These are phyloP conservation scores for Simplicillium aogashimaense DNA, from an alignment of 2,329 filamentous ascomycete genomes.

Conservation along the genomic window DNA sequence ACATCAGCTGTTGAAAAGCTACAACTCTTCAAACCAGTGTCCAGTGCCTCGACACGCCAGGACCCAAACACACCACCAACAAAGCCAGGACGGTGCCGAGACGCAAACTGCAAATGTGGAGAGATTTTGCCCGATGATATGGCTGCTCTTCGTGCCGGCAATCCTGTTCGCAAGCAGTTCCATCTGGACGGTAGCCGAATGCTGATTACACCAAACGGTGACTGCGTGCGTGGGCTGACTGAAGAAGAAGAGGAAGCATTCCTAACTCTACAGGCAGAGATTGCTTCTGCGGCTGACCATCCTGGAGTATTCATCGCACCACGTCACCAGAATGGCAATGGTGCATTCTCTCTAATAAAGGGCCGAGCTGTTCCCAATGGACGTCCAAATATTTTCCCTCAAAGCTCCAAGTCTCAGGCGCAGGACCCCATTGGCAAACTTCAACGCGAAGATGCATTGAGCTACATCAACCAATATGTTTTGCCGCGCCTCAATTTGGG, in stretches of 20 bases:
- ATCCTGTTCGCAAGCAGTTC: constrained; percentile 48
- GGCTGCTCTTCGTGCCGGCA: constrained; percentile 41
- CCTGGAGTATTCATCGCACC: constrained; percentile 47
- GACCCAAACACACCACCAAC: constrained; percentile 7
- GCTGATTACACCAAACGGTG: constrained; percentile 66
- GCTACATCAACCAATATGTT: constrained; percentile 61
- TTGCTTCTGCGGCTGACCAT: constrained; percentile 38
- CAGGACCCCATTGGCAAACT: constrained; percentile 55
- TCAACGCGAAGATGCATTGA: constrained; percentile 55
- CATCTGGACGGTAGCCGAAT: constrained; percentile 53
- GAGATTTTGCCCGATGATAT: constrained; percentile 41
- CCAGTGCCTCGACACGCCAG: constrained; percentile 4
- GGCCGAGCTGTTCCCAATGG: constrained; percentile 57
- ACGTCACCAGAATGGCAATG: constrained; percentile 41
- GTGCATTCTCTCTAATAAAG: constrained; percentile 53
- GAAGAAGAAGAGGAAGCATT: constrained; percentile 61
- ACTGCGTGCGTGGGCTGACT: constrained; percentile 64
- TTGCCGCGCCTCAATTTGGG: constrained; percentile 48
- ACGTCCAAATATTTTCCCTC: constrained; percentile 50
- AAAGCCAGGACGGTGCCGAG: constrained; percentile 22
- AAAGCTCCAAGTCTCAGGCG: constrained; percentile 31
- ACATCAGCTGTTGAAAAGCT: constrained; percentile 22
- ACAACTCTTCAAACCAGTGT: constrained; percentile 25
- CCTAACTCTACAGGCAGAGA: constrained; percentile 53
- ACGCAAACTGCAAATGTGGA: constrained; percentile 26